These are phyloP conservation scores for Penicillium bovifimosum DNA, from an alignment of 495 filamentous ascomycete genomes.

Conservation along the genomic window DNA sequence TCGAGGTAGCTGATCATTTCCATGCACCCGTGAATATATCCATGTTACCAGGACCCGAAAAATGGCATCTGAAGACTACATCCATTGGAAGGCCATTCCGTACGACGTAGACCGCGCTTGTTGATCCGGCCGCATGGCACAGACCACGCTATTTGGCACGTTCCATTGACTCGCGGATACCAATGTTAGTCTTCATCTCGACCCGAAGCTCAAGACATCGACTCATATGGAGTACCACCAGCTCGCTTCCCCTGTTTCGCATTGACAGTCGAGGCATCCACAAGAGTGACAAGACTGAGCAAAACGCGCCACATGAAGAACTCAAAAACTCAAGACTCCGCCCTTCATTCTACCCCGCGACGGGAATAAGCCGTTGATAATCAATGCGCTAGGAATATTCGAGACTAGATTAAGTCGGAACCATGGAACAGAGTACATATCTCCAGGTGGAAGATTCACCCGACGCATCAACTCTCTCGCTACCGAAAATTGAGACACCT, in stretches of 20 bases:
- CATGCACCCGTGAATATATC: neutral
- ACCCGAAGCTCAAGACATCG: neutral
- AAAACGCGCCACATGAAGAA: neutral
- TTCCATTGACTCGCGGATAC: neutral
- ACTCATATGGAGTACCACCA: slow-evolving; percentile 10
- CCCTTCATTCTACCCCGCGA: neutral
- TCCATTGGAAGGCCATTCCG: neutral
- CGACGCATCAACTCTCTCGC: neutral
- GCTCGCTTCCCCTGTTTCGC: neutral
- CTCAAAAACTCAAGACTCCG: neutral
- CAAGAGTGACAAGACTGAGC: neutral
- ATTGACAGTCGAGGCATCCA: neutral
- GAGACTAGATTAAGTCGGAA: neutral
- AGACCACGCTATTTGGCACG: neutral
- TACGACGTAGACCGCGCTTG: neutral
- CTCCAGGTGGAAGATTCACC: neutral
- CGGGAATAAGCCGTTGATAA: neutral
- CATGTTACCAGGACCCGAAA: no score
- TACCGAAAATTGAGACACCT: neutral
- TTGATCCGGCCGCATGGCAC: neutral
- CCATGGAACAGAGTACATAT: neutral
- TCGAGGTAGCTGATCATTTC: neutral
- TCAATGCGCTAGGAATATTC: neutral
- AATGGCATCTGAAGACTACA: no score
- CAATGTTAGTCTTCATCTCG: neutral